phyloP scores from a whole-genome alignment of 179 eudicot genomes.

The Monotropa hypopitys region DNA sequence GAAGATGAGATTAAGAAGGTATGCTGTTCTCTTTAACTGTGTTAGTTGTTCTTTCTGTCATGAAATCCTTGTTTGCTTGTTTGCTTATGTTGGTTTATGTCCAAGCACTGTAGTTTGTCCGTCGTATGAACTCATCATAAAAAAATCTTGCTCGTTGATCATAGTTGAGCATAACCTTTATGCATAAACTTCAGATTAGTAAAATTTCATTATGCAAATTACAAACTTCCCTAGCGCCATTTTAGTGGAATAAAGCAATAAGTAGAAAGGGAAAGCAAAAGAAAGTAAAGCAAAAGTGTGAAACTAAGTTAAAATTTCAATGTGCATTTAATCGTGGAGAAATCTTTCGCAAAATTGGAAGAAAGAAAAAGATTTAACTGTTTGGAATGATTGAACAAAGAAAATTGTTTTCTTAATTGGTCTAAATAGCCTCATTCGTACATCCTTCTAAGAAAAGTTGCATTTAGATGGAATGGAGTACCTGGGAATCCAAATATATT shows the following conservation, averaged over 20 bases:
- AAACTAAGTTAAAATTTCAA: background rate
- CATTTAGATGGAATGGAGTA: background rate
- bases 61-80: background rate
- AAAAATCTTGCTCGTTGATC: background rate
- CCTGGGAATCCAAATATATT: background rate
- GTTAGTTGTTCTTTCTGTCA: background rate
- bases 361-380: background rate
- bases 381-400: background rate
- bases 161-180: background rate
- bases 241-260: background rate
- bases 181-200: background rate
- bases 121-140: background rate
- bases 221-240: background rate
- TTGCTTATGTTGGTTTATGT: background rate
- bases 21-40: background rate
- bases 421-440: background rate
- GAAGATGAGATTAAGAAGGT: constrained; percentile 77
- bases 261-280: background rate
- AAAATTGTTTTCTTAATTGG: too few species aligned
- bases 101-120: background rate
- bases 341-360: background rate
- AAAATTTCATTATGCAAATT: background rate
- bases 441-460: background rate
- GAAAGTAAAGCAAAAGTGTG: background rate
- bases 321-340: background rate